phyloP scores from a whole-genome alignment of 2,329 filamentous ascomycete species.

The Aspergillus spinulosporus region DNA sequence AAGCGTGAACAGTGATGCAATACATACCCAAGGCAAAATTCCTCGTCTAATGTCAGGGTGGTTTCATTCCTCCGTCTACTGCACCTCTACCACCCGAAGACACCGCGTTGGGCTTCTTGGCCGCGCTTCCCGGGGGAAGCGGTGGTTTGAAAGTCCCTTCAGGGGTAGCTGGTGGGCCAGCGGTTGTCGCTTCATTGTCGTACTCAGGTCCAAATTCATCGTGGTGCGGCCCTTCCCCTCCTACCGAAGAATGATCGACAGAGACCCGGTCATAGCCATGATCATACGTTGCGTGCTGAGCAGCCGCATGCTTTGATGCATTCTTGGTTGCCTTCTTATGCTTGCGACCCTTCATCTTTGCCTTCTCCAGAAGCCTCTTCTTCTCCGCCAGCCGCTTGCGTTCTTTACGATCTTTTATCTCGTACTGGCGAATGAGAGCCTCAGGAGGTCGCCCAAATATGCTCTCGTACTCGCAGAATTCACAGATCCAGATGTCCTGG shows the following conservation, averaged over 20 bases:
- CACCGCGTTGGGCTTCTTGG: slow-evolving; percentile 21
- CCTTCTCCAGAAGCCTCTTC: slow-evolving; percentile 80
- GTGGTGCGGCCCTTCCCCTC: slow-evolving; percentile 44
- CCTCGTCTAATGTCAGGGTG: slow-evolving; percentile 28
- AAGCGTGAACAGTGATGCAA: slow-evolving; percentile 14
- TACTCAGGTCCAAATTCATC: slow-evolving; percentile 54
- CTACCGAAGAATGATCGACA: slow-evolving; percentile 40
- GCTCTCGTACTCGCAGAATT: slow-evolving; percentile 96
- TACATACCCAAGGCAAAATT: slow-evolving; percentile 9
- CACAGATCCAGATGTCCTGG: slow-evolving; percentile 90
- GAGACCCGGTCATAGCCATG: slow-evolving; percentile 44
- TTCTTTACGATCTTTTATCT: slow-evolving; percentile 86
- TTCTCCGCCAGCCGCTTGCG: slow-evolving; percentile 85
- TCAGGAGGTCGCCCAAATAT: slow-evolving; percentile 88
- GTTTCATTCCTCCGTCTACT: slow-evolving; percentile 33
- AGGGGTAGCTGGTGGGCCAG: slow-evolving; percentile 41
- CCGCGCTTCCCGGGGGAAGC: slow-evolving; percentile 63
- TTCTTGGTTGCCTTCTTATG: slow-evolving; percentile 78
- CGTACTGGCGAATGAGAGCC: slow-evolving; percentile 85
- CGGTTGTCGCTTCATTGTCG: slow-evolving; percentile 50
- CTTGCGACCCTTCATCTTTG: slow-evolving; percentile 89
- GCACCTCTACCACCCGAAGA: slow-evolving; percentile 25
- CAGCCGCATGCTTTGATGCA: slow-evolving; percentile 48
- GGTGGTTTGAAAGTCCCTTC: slow-evolving; percentile 67
- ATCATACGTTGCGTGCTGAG: slow-evolving; percentile 38